These are phyloP conservation scores for Ogataea henricii DNA, from an alignment of 805 yeast genomes.

Conservation along the genomic window DNA sequence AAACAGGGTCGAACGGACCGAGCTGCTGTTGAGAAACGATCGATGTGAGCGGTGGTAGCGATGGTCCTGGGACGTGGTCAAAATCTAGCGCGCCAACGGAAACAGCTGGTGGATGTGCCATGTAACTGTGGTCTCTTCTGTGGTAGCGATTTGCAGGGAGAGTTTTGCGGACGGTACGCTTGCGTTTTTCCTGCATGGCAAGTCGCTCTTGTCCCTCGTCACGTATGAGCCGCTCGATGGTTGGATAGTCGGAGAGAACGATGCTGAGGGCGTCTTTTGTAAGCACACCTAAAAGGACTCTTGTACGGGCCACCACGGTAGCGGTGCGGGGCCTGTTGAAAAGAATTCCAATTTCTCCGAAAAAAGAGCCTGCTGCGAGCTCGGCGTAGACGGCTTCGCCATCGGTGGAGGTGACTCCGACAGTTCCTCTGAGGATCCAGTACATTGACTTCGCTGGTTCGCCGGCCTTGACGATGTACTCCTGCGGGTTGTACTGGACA, in stretches of 20 bases:
- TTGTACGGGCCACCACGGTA: constrained; percentile 69
- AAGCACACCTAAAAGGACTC: constrained; percentile 66
- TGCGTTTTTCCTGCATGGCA: constrained; percentile 67
- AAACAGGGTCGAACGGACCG: not conserved
- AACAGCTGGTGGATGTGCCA: constrained; percentile 9
- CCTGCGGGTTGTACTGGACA: constrained; percentile 66
- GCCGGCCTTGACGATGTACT: constrained; percentile 67
- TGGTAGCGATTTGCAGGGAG: constrained; percentile 18
- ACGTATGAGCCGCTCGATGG: constrained; percentile 65
- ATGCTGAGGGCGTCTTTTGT: constrained; percentile 62
- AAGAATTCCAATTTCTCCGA: constrained; percentile 78
- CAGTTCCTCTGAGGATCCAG: constrained; percentile 76
- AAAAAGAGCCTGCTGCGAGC: constrained; percentile 65
- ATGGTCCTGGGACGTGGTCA: constrained; percentile 42
- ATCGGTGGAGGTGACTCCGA: constrained; percentile 74
- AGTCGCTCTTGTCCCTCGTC: constrained; percentile 80
- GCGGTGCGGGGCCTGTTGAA: constrained; percentile 80
- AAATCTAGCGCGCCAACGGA: constrained; percentile 35
- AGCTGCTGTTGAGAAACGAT: constrained; percentile 1
- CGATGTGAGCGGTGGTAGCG: constrained; percentile 37
- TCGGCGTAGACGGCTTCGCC: constrained; percentile 78
- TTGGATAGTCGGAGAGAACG: constrained; percentile 64
- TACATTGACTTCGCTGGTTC: constrained; percentile 77
- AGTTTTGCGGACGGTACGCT: constrained; percentile 42
- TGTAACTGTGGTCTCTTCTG: constrained; percentile 11